These are phyloP conservation scores for Candida dendrica DNA, from an alignment of 805 yeast genomes.

Conservation along the genomic window DNA sequence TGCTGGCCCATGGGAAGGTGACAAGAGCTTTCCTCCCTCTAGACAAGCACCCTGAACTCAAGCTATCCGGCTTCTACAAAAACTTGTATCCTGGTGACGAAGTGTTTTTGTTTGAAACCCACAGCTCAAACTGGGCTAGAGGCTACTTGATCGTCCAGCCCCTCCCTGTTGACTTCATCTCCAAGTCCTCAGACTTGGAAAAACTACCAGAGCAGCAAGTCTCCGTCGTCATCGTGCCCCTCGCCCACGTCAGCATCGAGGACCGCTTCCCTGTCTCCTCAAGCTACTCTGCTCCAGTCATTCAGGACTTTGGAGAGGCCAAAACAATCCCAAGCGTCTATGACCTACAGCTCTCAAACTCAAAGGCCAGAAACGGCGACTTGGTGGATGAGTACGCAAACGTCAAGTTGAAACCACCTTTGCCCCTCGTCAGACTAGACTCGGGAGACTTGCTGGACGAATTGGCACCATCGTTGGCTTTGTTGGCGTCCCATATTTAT, in stretches of 20 bases:
- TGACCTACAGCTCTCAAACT: slow-evolving; percentile 24
- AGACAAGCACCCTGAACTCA: slow-evolving; percentile 28
- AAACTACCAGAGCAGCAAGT: slow-evolving; percentile 52
- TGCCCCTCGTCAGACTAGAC: slow-evolving; percentile 44
- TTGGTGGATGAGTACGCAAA: slow-evolving; percentile 14
- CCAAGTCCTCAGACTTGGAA: slow-evolving; percentile 49
- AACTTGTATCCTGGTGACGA: slow-evolving; percentile 74
- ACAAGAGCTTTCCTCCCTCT: slow-evolving; percentile 39
- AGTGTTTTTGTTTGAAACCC: slow-evolving; percentile 62
- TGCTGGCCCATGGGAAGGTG: slow-evolving; percentile 35
- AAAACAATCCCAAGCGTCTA: slow-evolving; percentile 26
- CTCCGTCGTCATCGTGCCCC: slow-evolving; percentile 55
- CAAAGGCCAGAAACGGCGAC: slow-evolving; percentile 23
- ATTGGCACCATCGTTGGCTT: slow-evolving; percentile 47
- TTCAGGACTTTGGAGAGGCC: slow-evolving; percentile 19
- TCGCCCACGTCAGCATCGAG: slow-evolving; percentile 40
- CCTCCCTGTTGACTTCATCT: slow-evolving; percentile 61
- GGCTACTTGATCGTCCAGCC: slow-evolving; percentile 69
- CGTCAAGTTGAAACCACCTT: slow-evolving; percentile 38
- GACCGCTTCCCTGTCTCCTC: slow-evolving; percentile 34
- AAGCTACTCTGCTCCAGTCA: slow-evolving; percentile 23
- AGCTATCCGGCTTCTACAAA: slow-evolving; percentile 30
- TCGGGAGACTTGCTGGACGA: slow-evolving; percentile 45
- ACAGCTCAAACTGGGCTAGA: slow-evolving; percentile 64
- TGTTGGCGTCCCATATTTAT: slow-evolving; percentile 57